phyloP scores from a whole-genome alignment of 2,329 filamentous ascomycete species.

The Alternaria sp. region DNA sequence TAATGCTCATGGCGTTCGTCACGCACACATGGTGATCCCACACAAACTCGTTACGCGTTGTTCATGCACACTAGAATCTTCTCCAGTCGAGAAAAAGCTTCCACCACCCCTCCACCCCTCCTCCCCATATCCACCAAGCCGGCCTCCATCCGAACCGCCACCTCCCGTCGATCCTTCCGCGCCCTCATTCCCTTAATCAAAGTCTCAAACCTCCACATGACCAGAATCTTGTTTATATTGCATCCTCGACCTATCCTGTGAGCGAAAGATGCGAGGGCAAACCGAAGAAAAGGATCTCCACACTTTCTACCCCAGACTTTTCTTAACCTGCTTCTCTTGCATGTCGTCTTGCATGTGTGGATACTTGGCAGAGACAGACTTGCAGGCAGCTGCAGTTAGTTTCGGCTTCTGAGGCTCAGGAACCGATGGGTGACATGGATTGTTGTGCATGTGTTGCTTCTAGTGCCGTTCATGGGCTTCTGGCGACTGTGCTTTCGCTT shows the following conservation, averaged over 20 bases:
- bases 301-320: slow-evolving; percentile 28
- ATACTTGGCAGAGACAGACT: neutral
- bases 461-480: neutral
- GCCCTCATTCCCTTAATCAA: slow-evolving; percentile 1
- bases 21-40: no score
- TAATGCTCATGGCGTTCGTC: no score
- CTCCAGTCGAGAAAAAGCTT: neutral
- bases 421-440: slow-evolving; percentile 20
- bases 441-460: neutral
- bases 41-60: no score
- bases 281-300: neutral
- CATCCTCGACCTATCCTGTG: neutral
- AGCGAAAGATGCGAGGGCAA: neutral
- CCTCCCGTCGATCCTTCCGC: neutral
- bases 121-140: neutral
- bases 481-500: neutral
- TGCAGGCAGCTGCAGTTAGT: slow-evolving; percentile 7
- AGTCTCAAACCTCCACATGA: slow-evolving; percentile 23
- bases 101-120: neutral
- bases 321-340: neutral
- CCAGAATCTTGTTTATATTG: slow-evolving; percentile 2
- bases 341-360: neutral
- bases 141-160: neutral
- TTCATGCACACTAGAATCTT: neutral
- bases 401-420: slow-evolving; percentile 36